These are phyloP conservation scores for Cardiospermum halicacabum DNA, from an alignment of 345 rosid species.

Conservation along the genomic window DNA sequence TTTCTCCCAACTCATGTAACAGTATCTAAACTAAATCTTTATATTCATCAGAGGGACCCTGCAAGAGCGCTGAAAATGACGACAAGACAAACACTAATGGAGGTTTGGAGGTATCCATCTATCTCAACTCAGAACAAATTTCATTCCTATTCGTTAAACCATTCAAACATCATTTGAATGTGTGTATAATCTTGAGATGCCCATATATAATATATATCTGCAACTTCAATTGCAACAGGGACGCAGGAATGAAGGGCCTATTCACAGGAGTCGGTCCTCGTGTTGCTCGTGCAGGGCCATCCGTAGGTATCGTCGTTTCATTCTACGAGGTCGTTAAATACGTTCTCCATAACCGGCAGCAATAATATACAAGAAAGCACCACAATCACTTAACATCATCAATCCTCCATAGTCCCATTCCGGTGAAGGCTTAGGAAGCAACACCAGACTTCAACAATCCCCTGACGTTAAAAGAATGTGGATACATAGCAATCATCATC, in stretches of 20 bases:
- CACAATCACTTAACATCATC: slow-evolving; percentile 10
- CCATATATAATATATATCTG: background rate
- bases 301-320: slow-evolving; percentile 91
- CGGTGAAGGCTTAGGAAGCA: slow-evolving; percentile 17
- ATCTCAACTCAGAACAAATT: background rate
- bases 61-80: slow-evolving; percentile 72
- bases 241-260: slow-evolving; percentile 75
- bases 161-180: background rate
- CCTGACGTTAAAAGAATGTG: background rate
- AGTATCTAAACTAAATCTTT: background rate
- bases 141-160: background rate
- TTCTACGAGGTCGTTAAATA: slow-evolving; percentile 87
- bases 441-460: slow-evolving; percentile 6
- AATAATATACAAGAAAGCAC: slow-evolving; percentile 19
- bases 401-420: background rate
- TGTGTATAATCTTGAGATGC: background rate
- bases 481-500: slow-evolving; percentile 14
- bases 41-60: slow-evolving; percentile 62
- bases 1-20: background rate
- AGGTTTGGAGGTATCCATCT: slow-evolving; percentile 89
- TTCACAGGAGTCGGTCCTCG: slow-evolving; percentile 94
- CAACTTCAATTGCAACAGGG: slow-evolving; percentile 38
- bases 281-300: slow-evolving; percentile 88
- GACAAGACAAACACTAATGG: slow-evolving; percentile 61
- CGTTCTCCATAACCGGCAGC: slow-evolving; percentile 41